These are phyloP conservation scores for Bretziella fagacearum DNA, from an alignment of 2,329 filamentous ascomycete species.

Conservation along the genomic window DNA sequence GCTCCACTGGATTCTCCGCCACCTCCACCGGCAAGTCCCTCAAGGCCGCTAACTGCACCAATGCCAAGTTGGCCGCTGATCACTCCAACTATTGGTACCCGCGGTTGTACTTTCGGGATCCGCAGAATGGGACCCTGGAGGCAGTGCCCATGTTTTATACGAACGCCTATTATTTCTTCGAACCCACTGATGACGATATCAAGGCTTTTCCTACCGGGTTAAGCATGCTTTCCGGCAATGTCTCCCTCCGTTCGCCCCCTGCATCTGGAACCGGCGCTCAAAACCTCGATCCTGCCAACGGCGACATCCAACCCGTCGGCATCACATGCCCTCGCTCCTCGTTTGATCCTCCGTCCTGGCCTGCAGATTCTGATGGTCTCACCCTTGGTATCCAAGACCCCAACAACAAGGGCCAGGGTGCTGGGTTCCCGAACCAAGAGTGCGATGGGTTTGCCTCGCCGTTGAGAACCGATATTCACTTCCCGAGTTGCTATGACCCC, in stretches of 20 bases:
- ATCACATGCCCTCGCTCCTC: constrained; percentile 43
- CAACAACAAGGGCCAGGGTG: constrained; percentile 36
- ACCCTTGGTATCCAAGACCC: constrained; percentile 38
- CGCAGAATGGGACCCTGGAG: constrained; percentile 44
- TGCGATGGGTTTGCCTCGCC: constrained; percentile 48
- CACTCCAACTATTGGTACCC: constrained; percentile 66
- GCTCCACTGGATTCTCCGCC: constrained; percentile 49
- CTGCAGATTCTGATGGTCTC: constrained; percentile 35
- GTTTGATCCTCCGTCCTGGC: constrained; percentile 35
- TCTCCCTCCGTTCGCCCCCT: constrained; percentile 40
- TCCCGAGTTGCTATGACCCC: constrained; percentile 60
- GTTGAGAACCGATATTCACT: constrained; percentile 49
- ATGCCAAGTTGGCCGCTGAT: constrained; percentile 50
- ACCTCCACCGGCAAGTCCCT: constrained; percentile 44
- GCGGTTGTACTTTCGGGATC: constrained; percentile 48
- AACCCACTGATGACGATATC: constrained; percentile 46
- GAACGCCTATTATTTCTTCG: constrained; percentile 63
- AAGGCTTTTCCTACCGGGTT: constrained; percentile 53
- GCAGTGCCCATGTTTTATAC: constrained; percentile 54
- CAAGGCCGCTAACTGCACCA: constrained; percentile 48
- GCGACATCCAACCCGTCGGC: constrained; percentile 36
- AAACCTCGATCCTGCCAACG: constrained; percentile 35
- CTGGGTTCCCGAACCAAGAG: constrained; percentile 52
- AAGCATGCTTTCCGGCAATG: constrained; percentile 53
- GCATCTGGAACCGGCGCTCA: constrained; percentile 27